A percentile compares a stretch with the other conserved stretches of the same genome.
Conservation (phyloP, 306 rosid genomes). For the Lathyrus oleraceus region DNA sequence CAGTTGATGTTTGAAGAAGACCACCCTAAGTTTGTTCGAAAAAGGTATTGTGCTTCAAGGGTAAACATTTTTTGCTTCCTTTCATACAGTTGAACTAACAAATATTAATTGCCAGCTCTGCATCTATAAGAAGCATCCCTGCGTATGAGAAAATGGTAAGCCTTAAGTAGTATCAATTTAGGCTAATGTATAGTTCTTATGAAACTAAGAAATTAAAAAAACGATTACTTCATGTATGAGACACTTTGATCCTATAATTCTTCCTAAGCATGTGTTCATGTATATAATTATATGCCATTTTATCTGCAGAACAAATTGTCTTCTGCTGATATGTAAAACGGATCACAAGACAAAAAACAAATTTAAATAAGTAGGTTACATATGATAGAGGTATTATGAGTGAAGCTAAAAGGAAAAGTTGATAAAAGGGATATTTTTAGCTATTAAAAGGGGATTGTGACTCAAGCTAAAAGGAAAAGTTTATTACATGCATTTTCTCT, state of each 20-base stretch:
- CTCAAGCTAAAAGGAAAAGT: too few species aligned
- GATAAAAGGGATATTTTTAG: background rate
- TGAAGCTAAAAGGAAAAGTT: slow-evolving; percentile 6
- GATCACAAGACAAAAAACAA: background rate
- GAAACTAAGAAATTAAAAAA: too few species aligned
- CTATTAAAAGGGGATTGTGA: slow-evolving; percentile 2
- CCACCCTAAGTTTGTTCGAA: slow-evolving; percentile 86
- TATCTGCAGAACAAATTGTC: slow-evolving; percentile 7
- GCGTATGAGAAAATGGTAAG: slow-evolving; percentile 88
- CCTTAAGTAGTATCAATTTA: too few species aligned
- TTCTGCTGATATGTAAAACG: slow-evolving; percentile 13
- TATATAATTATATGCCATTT: background rate
- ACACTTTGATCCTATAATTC: background rate
- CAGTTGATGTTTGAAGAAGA: slow-evolving; percentile 89
- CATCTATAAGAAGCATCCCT: slow-evolving; percentile 84
- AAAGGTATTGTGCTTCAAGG: slow-evolving; percentile 51
- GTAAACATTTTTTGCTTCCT: background rate
- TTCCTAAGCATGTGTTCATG: background rate
- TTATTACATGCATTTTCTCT: too few species aligned
- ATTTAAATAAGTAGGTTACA: slow-evolving; percentile 1
- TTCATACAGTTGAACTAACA: slow-evolving; percentile 26
- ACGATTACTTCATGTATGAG: too few species aligned
- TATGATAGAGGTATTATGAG: background rate
- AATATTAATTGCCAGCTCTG: slow-evolving; percentile 51
- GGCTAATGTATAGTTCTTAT: too few species aligned